Base-by-base conservation (phyloP, 306 rosid genomes). In the Pyrus pyrifolia region DNA sequence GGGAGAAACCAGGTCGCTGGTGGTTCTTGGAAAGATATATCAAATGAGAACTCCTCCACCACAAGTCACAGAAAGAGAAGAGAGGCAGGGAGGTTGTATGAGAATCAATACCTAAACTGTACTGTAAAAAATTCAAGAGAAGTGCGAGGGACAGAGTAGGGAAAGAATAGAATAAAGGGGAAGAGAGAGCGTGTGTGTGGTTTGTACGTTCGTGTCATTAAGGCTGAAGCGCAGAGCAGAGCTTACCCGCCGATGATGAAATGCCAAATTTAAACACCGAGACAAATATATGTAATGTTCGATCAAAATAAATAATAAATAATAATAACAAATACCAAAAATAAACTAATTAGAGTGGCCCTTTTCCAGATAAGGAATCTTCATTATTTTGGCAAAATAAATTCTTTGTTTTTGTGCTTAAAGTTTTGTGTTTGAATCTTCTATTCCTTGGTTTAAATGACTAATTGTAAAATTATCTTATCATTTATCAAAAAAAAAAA, bases 171-270 rank as follows among this genome's bases (percentile, higher is more conserved):
- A 74, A 74, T 74, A 74, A 74, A 74, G 51, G 76, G 88, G 68
- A 44, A 13, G 46, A 22, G 59, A 4, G 11, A 11, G 12, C 3
- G 68, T 66, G 69, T 33, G 86, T 85, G 68, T 82, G 75, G 79
- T 59, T 78, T 81, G 82, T 86, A 88, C 86, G 91, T 69, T 85
- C 83, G 80, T 78, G 84, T 81, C 78, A 13, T 49, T 46, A 81
- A 78, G 66, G 74, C 85, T 79, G 78, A 71, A 83, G 57, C 64
- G 80, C 84, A 51, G 83, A 73, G 70, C 67, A 62, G 85, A 83
- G 83, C 73, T 80, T 82, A 72, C 82, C 80, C 75, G 69, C 78
- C 22, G 64, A 33, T 31, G 31, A 70, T 52, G 69, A 66, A 53
- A 64, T 74, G 63, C 23, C 64, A 15, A 29, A 29, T 67, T 72